phyloP scores from a whole-genome alignment of 768 basidiomycete species.

The Cytidiella melzeri region DNA sequence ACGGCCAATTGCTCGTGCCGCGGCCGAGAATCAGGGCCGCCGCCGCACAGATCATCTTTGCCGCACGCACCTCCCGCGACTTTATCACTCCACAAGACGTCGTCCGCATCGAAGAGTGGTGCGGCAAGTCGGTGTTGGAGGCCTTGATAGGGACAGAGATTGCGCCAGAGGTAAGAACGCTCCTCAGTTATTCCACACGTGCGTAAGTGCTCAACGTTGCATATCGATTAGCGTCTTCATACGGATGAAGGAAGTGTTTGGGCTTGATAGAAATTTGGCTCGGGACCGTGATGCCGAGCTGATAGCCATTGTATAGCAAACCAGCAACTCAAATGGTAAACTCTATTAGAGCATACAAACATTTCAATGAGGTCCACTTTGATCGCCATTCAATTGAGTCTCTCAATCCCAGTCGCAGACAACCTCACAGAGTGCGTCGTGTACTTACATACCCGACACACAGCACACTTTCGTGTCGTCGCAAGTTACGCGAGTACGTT shows the following conservation, averaged over 20 bases:
- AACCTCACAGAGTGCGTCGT: too few relatives aligned
- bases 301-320: neutral
- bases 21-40: conserved; percentile 58
- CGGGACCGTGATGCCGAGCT: neutral
- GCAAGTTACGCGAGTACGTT: too few relatives aligned
- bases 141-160: conserved; percentile 46
- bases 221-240: conserved; percentile 41
- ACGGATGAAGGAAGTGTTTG: conserved; percentile 52
- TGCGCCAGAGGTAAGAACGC: conserved; percentile 38
- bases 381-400: neutral
- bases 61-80: conserved; percentile 61
- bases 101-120: conserved; percentile 52
- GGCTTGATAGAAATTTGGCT: conserved; percentile 26
- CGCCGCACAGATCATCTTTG: conserved; percentile 77
- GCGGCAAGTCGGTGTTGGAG: conserved; percentile 52
- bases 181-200: conserved; percentile 3
- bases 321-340: neutral
- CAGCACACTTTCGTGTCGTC: too few relatives aligned
- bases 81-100: conserved; percentile 73
- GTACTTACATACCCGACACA: too few relatives aligned
- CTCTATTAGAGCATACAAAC: too few relatives aligned
- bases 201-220: conserved; percentile 9
- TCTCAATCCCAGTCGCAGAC: too few relatives aligned
- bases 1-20: conserved; percentile 9
- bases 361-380: neutral